Conservation (phyloP, 106 monocot species). For the Hemerocallis citrina region DNA sequence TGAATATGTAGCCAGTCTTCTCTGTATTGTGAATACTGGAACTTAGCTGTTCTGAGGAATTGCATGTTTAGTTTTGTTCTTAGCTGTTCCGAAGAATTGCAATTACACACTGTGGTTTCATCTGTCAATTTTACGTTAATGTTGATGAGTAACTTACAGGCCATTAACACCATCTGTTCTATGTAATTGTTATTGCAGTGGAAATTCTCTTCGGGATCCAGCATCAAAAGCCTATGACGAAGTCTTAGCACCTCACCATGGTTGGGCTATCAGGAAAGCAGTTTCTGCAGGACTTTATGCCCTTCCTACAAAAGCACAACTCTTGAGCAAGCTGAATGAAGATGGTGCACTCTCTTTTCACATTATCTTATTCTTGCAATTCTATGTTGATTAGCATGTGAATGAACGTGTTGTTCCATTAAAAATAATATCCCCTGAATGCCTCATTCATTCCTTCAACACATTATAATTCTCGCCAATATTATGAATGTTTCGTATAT, state of each 20-base stretch:
- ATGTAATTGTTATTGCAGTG: conserved; percentile 36
- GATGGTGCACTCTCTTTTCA: conserved; percentile 42
- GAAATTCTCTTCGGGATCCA: conserved; percentile 64
- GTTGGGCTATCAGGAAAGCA: conserved; percentile 74
- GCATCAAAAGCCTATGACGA: conserved; percentile 71
- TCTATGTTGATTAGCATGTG: not conserved
- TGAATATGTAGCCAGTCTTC: no score
- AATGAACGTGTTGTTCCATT: no score
- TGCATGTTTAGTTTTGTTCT: no score
- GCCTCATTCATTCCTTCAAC: no score
- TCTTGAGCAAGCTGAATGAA: conserved; percentile 80
- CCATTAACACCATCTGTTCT: not conserved
- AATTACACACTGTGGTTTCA: not conserved
- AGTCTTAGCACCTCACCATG: conserved; percentile 92
- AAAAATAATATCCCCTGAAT: no score
- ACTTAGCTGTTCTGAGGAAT: no score
- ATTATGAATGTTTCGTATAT: no score
- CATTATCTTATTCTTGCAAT: not conserved
- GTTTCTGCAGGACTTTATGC: conserved; percentile 74
- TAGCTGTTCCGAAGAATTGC: no score
- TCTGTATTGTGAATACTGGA: no score
- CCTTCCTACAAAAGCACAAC: conserved; percentile 71
- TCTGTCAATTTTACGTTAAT: no score
- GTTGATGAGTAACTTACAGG: not conserved
- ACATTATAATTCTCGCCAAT: no score